A percentile compares a stretch with the other conserved stretches of the same genome.
Evolutionary conservation across 2,329 filamentous ascomycete genomes (phyloP).

Genomic region (Neospermospora avenae): DNA sequence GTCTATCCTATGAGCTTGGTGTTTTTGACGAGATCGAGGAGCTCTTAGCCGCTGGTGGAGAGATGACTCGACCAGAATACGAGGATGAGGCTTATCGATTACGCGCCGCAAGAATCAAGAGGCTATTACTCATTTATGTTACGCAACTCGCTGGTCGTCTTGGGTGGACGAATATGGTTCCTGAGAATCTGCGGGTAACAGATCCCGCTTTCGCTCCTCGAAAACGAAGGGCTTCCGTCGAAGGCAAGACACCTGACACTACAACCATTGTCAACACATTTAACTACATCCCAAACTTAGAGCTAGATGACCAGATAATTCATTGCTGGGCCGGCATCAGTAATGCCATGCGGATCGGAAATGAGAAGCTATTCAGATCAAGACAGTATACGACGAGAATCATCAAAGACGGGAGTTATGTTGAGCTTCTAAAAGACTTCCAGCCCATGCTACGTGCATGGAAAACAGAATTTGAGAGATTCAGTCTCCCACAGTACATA

Average conservation of each 20-base stretch:
- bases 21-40: conserved; percentile 91
- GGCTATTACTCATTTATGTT: conserved; percentile 84
- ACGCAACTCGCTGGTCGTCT: conserved; percentile 91
- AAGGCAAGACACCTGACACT: conserved; percentile 59
- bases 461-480: conserved; percentile 78
- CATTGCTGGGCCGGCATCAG: conserved; percentile 95
- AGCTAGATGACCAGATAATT: conserved; percentile 66
- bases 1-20: conserved; percentile 87
- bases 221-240: conserved; percentile 40
- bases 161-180: conserved; percentile 91
- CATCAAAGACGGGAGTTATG: conserved; percentile 82
- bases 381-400: conserved; percentile 84
- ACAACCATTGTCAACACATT: conserved; percentile 55
- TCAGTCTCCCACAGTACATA: conserved; percentile 63
- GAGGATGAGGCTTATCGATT: conserved; percentile 76
- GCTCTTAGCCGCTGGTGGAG: conserved; percentile 53
- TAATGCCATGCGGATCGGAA: conserved; percentile 86
- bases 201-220: conserved; percentile 53
- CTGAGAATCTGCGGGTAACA: conserved; percentile 58
- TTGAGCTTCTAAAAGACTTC: conserved; percentile 75
- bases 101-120: conserved; percentile 76
- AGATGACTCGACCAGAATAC: conserved; percentile 61
- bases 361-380: conserved; percentile 83
- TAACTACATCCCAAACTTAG: conserved; percentile 64
- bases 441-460: conserved; percentile 75